Conservation (phyloP, 1,284 basidiomycete species). For the Rhodotorula sp. region DNA sequence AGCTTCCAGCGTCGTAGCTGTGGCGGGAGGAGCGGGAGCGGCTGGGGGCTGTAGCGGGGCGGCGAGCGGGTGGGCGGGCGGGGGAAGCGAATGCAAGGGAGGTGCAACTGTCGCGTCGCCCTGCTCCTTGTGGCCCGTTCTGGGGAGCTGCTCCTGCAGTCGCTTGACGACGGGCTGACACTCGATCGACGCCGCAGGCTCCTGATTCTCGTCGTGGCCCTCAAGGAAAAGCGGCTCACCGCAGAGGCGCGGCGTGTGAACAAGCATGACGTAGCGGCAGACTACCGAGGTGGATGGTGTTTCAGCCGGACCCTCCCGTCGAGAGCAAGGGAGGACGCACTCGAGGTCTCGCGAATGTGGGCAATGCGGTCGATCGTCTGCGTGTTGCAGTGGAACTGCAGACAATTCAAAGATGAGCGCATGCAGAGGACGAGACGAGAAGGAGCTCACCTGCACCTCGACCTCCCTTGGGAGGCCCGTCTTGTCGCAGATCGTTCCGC, state of each 20-base stretch:
- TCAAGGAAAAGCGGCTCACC: conserved; percentile 75
- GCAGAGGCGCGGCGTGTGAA: conserved; percentile 89
- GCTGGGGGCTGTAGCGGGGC: not conserved
- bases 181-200: conserved; percentile 25
- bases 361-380: conserved; percentile 69
- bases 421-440: not conserved
- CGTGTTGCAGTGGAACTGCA: conserved; percentile 75
- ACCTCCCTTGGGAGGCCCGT: conserved; percentile 79
- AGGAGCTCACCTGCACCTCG: conserved; percentile 75
- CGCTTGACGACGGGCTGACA: conserved; percentile 30
- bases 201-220: conserved; percentile 12
- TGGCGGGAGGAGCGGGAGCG: not conserved
- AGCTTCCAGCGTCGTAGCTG: no score
- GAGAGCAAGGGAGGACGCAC: not conserved
- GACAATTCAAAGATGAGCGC: not conserved
- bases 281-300: conserved; percentile 10
- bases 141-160: not conserved
- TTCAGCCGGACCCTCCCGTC: conserved; percentile 50
- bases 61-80: no score
- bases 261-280: conserved; percentile 83
- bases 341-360: conserved; percentile 87
- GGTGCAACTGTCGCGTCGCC: no score
- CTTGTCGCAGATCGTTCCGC: conserved; percentile 88
- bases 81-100: no score
- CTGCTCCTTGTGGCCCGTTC: not conserved